These are phyloP conservation scores for Gloeopeniophorella convolvens DNA, from an alignment of 768 basidiomycete species.

Conservation along the genomic window DNA sequence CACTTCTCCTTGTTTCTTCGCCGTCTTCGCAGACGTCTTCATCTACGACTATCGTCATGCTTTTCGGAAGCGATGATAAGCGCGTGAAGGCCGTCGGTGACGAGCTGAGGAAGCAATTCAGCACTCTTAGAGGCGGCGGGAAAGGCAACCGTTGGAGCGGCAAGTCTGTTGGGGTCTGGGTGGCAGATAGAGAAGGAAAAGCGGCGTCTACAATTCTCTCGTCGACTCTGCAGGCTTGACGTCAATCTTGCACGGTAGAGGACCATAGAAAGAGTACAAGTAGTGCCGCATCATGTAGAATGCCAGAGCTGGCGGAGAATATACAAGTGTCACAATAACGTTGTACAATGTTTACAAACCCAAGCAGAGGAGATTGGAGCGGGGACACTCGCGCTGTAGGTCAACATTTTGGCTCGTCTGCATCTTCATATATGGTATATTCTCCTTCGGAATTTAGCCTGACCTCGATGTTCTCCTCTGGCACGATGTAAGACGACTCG, in stretches of 20 bases:
- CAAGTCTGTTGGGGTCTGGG: slow-evolving; percentile 62
- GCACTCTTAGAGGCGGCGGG: slow-evolving; percentile 66
- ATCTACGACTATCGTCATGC: slow-evolving; percentile 49
- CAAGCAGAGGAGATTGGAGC: not conserved
- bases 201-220: slow-evolving; percentile 24
- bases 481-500: not conserved
- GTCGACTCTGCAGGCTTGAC: not conserved
- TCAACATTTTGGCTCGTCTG: slow-evolving; percentile 5
- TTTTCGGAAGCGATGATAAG: slow-evolving; percentile 55
- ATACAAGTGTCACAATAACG: slow-evolving; percentile 8
- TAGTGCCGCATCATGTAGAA: too few relatives aligned
- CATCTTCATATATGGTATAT: slow-evolving; percentile 17
- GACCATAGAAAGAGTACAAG: slow-evolving; percentile 1
- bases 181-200: slow-evolving; percentile 37
- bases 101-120: slow-evolving; percentile 46
- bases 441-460: slow-evolving; percentile 18
- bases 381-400: not conserved
- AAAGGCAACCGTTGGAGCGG: slow-evolving; percentile 75
- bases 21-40: slow-evolving; percentile 46
- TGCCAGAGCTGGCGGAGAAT: not conserved
- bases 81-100: slow-evolving; percentile 55
- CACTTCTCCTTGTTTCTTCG: slow-evolving; percentile 56
- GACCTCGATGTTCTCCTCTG: slow-evolving; percentile 15
- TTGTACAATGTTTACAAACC: slow-evolving; percentile 7
- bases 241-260: not conserved